Percentiles rank a stretch among this genome's conserved stretches.
Evolutionary conservation across 306 rosid genomes (phyloP).

Genomic region (Quercus robur): DNA sequence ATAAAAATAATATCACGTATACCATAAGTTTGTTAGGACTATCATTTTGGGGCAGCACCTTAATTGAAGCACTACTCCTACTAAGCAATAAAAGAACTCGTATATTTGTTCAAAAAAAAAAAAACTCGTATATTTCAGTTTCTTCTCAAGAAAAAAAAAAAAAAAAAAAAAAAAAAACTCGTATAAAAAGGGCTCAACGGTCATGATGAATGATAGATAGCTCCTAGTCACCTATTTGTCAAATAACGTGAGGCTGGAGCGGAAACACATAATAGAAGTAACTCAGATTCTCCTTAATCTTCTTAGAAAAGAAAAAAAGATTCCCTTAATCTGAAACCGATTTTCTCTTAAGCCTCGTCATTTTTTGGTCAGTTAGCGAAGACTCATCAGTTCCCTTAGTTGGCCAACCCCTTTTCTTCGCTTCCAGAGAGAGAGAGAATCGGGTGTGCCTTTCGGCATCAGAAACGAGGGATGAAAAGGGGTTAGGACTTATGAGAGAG

Average conservation of each 20-base stretch:
- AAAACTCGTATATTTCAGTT: too few species aligned
- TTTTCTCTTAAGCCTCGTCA: not conserved
- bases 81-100: too few species aligned
- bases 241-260: not conserved
- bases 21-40: too few species aligned
- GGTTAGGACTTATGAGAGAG: not conserved
- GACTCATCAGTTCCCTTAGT: not conserved
- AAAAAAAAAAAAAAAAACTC: too few species aligned
- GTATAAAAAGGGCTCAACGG: not conserved
- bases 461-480: constrained; percentile 42
- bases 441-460: constrained; percentile 32
- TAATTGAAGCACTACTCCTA: too few species aligned
- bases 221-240: not conserved
- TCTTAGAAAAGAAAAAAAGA: not conserved
- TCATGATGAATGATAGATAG: not conserved
- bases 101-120: too few species aligned
- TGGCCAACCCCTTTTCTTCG: not conserved
- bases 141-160: too few species aligned
- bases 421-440: not conserved
- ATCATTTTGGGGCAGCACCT: too few species aligned
- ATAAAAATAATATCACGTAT: rapidly evolving
- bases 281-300: not conserved
- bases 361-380: constrained; percentile 5
- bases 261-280: not conserved
- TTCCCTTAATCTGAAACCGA: constrained; percentile 3